Evolutionary conservation across 805 yeast species (phyloP).

Genomic region (Brettanomyces sp.): DNA sequence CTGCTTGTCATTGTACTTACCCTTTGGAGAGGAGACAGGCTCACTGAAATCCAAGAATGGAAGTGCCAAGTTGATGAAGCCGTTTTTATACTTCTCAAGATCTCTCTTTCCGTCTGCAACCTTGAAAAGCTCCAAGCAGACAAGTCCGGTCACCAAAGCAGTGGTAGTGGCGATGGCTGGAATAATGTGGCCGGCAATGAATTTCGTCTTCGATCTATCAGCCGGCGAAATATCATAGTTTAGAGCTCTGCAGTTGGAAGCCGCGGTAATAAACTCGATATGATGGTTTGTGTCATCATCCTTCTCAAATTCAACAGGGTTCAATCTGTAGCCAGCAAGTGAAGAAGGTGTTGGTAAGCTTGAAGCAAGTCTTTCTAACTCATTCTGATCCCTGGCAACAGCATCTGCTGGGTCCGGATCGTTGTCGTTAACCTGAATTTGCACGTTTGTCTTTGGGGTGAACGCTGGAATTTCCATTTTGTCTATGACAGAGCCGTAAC

Average conservation of each 20-base stretch:
- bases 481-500: constrained; percentile 46
- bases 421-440: constrained; percentile 75
- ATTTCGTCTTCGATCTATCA: constrained; percentile 83
- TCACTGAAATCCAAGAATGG: constrained; percentile 97
- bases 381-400: constrained; percentile 45
- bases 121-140: constrained; percentile 84
- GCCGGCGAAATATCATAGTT: constrained; percentile 85
- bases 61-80: constrained; percentile 82
- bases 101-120: constrained; percentile 68
- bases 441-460: constrained; percentile 62
- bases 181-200: constrained; percentile 95
- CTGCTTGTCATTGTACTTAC: constrained; percentile 66
- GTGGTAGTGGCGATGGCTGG: constrained; percentile 99
- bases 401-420: constrained; percentile 81
- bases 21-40: constrained; percentile 80
- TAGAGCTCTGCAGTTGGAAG: constrained; percentile 91
- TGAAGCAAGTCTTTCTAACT: constrained; percentile 59
- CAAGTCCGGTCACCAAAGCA: constrained; percentile 93
- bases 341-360: constrained; percentile 83
- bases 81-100: constrained; percentile 84
- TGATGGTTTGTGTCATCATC: constrained; percentile 97
- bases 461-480: constrained; percentile 51
- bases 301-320: constrained; percentile 92
- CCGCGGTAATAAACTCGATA: constrained; percentile 91
- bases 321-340: constrained; percentile 78